Base-by-base conservation (phyloP, 192 early-diverging fungal species). In the Backusella westeae region DNA sequence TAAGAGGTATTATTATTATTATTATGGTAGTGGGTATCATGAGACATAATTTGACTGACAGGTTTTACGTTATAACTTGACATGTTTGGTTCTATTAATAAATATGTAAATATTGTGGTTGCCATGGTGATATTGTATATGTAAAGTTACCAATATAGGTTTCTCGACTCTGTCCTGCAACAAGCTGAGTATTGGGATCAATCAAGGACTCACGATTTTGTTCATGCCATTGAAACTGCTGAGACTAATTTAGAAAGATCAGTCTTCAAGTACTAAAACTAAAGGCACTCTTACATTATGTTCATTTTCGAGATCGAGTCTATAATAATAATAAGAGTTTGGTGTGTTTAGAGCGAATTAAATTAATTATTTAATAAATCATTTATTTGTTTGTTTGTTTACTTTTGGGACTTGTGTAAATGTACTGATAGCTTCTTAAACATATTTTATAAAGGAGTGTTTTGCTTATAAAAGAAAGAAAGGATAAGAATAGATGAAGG, bases 261-360 rank as follows among this genome's bases (percentile, higher is more conserved):
- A 56, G 53, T 9, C 19, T 21, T 8, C n/a, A 56, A 56, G 19
- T 56, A 21, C n/a, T 21, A 56, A 32, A 56, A 56, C n/a, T 56
- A 56, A 56, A 44, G 53, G 6, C 19, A 26, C 6, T 56, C 53
- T 56, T 56, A 56, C 53, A 56, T 56, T 56, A 23, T 56, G 53
- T 12, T 56, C 53, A 56, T 56, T 56, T 56, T 56, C 53, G n/a
- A 56, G 53, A n/a, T 56, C 53, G 53, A 56, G n/a, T 56, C 53
- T 56, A 56, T 21, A 56, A 56, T 56, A 56, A 53, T 4, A 53
- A 53, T 53, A 53, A 53, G 6, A 26, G 15, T 44, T 44, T 44
- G 42, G 42, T 44, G 15, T 44, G 12, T 56, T 56, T 21, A 56
- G 53, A 56, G 53, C n/a, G 0, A 56, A 56, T 56, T 56, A 56